phyloP scores from a whole-genome alignment of 208 protist species.

The Leptomonas seymouri region DNA sequence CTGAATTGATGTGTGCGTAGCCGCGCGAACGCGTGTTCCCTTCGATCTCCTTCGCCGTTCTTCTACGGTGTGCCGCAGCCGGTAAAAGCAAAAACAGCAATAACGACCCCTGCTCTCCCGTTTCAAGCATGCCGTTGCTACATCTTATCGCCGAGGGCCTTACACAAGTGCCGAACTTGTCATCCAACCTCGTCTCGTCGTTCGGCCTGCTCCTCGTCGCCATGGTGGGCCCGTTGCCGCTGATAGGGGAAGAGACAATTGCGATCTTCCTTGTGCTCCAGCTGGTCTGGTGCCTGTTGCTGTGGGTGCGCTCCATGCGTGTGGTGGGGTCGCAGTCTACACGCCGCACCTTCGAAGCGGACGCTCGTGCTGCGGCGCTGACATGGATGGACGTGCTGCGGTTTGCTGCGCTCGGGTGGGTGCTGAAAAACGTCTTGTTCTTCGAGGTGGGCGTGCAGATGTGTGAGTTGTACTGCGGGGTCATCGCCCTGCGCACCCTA shows the following conservation, averaged over 20 bases:
- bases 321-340: slow-evolving; percentile 21
- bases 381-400: slow-evolving; percentile 24
- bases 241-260: background rate
- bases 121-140: slow-evolving; percentile 6
- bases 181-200: background rate
- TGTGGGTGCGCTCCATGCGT: slow-evolving; percentile 17
- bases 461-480: slow-evolving; percentile 26
- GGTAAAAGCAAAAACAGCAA: no score
- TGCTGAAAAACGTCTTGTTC: background rate
- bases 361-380: background rate
- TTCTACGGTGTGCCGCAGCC: no score
- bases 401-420: background rate
- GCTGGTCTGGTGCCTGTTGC: slow-evolving; percentile 15
- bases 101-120: background rate
- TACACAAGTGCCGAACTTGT: slow-evolving; percentile 2
- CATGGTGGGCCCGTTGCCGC: background rate
- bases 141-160: slow-evolving; percentile 11
- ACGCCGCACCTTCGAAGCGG: slow-evolving; percentile 2
- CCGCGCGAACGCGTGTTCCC: no score
- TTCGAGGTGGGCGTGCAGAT: slow-evolving; percentile 16
- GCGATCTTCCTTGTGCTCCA: slow-evolving; percentile 20
- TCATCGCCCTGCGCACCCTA: slow-evolving; percentile 13
- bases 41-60: no score
- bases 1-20: no score
- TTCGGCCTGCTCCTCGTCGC: slow-evolving; percentile 2